Evolutionary conservation across 1,139 yeast species (phyloP), one percentile per base, ranked within the genome.

Genomic region (Candida sp.): DNA sequence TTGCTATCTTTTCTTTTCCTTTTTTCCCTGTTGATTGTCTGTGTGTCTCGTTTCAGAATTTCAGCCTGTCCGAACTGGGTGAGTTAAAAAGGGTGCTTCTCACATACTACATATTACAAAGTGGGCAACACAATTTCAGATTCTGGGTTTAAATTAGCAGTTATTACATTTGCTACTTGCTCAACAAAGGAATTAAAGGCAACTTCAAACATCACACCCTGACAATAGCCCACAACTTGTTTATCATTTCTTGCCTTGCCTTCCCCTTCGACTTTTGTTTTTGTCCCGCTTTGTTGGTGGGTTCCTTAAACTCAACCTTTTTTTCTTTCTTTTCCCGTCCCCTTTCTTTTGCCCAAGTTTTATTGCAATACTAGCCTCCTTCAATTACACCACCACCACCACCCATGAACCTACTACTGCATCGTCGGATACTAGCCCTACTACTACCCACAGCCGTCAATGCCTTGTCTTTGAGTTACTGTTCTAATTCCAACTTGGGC

Each of bases 401-500:
- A 17, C 31, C 31, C 9, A 42, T 42, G 44, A 42, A 31, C 9
- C 35, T 28, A 42, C 35, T 31, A 42, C 44, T 42, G 7, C 44
- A 41, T 17, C 17, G 17, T 17, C 35, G 17, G 44, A 11, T 30
- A 32, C 7, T 30, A n/a, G 17, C 17, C 8, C 12, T 41, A 38
- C 41, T 38, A 38, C 25, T 38, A 38, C 41, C 45, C 3, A 22
- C 48, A 7, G 12, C 38, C 7, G 25, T 46, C 26, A 22, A 38
- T 12, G 53, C 52, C 6, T 50, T 67, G 41, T 49, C 58, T 3
- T 54, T 66, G 35, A 62, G 66, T 42, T 62, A 73, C 42, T 85
- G 90, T 60, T 79, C 89, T 3, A 58, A 68, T 11, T 56, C 67
- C 30, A 84, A 84, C 64, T 52, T 67, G 22, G 54, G 54, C 12